Base-by-base conservation (phyloP, 305 asterid genomes). In the Fraxinus paxiana region DNA sequence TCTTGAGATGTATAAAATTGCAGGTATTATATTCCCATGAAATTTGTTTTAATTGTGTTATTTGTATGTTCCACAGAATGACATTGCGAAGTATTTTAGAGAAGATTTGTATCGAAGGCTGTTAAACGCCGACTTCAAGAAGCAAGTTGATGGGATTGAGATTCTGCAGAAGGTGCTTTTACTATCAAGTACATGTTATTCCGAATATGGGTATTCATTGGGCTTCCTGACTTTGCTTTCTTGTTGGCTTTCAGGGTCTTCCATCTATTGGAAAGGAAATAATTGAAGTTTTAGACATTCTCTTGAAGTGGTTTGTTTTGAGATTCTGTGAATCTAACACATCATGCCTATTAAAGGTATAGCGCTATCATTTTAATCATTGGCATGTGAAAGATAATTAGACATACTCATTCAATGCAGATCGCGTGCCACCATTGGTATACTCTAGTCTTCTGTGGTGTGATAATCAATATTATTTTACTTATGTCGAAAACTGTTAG, bases 141-240 rank as follows among this genome's bases (percentile, higher is more conserved):
- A 94, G 86, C 99, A 96, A 90, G 98, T 96, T 87, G 99, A 96
- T 85, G 99, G 97, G 86, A 91, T 96, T 83, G 99, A 96, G 92
- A 96, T 96, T 96, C 89, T 96, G 75, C 99, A 96, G 76, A 96
- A 93, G 98, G 99, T 96, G 85, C 77, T 78, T 83, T 84, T 41
- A 22, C 69, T 54, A 18, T 75, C 67, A 31, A 26, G 10, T 81
- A 56, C 37, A 75, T 12, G 33, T 37, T 74, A 65, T 73, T 73
- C 20, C 73, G 81, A 73, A 46, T 61, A 73, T 82, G 81, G 75
- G 76, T 48, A 78, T 75, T 67, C 80, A 84, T 63, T 75, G 71
- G n/a, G 67, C 76, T 70, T 61, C 81, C 78, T 81, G 71, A 86
- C 80, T 35, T 70, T 70, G 41, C 76, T 38, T 77, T 67, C 69